These are phyloP conservation scores for Aotearoamyces nothofagi DNA, from an alignment of 2,329 filamentous ascomycete genomes.

Conservation along the genomic window DNA sequence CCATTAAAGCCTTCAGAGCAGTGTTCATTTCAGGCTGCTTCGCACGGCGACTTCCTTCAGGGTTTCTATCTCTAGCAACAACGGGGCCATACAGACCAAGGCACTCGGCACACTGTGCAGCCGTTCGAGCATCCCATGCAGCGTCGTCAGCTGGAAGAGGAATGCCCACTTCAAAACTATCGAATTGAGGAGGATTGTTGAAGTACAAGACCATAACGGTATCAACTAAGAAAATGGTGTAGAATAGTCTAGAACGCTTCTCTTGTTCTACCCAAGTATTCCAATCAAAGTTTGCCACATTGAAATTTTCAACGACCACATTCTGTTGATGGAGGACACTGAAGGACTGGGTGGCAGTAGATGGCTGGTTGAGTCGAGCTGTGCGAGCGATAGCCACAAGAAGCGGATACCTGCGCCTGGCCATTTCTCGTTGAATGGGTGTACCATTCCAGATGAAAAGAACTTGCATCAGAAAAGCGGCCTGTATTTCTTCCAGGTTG, in stretches of 20 bases:
- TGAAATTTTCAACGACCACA: conserved; percentile 28
- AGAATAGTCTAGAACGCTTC: conserved; percentile 48
- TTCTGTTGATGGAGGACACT: conserved; percentile 46
- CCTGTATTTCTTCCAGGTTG: conserved; percentile 52
- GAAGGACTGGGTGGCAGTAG: conserved; percentile 30
- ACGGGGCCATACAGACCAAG: conserved; percentile 45
- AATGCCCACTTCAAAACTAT: conserved; percentile 46
- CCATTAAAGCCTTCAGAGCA: conserved; percentile 44
- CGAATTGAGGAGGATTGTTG: conserved; percentile 48
- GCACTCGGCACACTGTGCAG: conserved; percentile 45
- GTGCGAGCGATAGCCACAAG: conserved; percentile 41
- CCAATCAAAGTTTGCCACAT: conserved; percentile 47
- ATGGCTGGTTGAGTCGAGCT: conserved; percentile 38
- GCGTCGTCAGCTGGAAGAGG: conserved; percentile 61
- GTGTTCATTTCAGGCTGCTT: conserved; percentile 51
- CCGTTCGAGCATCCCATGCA: conserved; percentile 51
- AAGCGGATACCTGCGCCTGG: conserved; percentile 40
- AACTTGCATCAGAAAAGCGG: conserved; percentile 44
- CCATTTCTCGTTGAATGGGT: conserved; percentile 45
- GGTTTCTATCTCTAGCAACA: conserved; percentile 38
- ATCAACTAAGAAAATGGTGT: conserved; percentile 49
- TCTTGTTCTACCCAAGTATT: conserved; percentile 55
- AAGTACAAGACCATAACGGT: conserved; percentile 55
- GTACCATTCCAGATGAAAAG: conserved; percentile 59
- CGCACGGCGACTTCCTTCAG: conserved; percentile 43